Percentiles rank a stretch among this genome's conserved stretches.
These are phyloP conservation scores for Erigeron canadensis DNA, from an alignment of 129 eudicot species.

Conservation along the genomic window DNA sequence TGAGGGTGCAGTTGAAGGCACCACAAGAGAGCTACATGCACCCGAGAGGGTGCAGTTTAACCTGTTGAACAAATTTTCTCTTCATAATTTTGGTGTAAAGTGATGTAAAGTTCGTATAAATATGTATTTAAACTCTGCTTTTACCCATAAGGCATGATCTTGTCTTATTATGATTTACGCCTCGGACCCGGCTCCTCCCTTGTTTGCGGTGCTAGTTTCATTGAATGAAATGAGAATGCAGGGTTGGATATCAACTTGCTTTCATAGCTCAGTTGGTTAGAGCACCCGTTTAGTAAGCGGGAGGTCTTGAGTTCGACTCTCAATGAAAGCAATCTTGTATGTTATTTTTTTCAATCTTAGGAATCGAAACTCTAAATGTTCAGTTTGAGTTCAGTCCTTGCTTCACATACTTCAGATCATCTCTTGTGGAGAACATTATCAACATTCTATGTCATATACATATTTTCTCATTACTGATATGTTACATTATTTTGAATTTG, in stretches of 20 bases:
- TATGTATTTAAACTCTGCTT: too few species aligned
- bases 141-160: too few species aligned
- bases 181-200: too few species aligned
- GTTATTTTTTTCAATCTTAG: too few species aligned
- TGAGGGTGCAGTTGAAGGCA: too few species aligned
- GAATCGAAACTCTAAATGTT: not conserved
- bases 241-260: conserved; percentile 8
- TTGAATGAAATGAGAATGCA: not conserved
- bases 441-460: not conserved
- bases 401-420: not conserved
- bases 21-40: too few species aligned
- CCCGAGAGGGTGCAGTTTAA: too few species aligned
- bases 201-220: not conserved
- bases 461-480: not conserved
- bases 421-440: too few species aligned
- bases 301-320: conserved; percentile 99
- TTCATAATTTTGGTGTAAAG: too few species aligned
- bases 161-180: too few species aligned
- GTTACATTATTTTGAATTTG: not conserved
- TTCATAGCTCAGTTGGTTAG: conserved; percentile 64
- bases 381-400: not conserved
- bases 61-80: too few species aligned
- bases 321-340: conserved; percentile 39
- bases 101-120: too few species aligned
- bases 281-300: conserved; percentile 87